These are phyloP conservation scores for Cystofilobasidium bisporidii DNA, from an alignment of 768 basidiomycete species.

Conservation along the genomic window DNA sequence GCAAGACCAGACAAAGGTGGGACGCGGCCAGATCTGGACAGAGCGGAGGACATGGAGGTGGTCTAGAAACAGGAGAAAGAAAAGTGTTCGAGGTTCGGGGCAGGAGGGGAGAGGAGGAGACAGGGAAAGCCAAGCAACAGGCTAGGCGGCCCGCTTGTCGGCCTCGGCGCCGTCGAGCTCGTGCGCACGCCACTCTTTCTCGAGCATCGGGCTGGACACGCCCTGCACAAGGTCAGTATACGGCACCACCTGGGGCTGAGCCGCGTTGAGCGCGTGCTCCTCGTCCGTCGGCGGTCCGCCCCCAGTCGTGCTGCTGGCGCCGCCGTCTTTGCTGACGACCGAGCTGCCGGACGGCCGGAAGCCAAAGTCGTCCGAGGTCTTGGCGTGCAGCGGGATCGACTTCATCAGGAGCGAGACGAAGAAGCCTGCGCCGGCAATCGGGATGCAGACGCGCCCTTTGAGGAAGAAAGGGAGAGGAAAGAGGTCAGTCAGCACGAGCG, in stretches of 20 bases:
- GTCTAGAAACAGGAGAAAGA: too few relatives aligned
- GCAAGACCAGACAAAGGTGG: too few relatives aligned
- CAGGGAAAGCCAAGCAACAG: too few relatives aligned
- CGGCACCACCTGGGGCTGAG: not conserved
- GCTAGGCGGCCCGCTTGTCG: too few relatives aligned
- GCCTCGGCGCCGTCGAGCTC: not conserved
- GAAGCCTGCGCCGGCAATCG: constrained; percentile 42
- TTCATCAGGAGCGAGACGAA: constrained; percentile 40
- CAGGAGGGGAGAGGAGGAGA: too few relatives aligned
- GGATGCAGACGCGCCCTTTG: constrained; percentile 42
- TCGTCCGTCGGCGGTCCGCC: not conserved
- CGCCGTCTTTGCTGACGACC: not conserved
- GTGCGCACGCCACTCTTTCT: not conserved
- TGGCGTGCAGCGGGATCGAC: constrained; percentile 38
- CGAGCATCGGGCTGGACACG: not conserved
- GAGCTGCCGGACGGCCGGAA: not conserved
- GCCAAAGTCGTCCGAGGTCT: constrained; percentile 39
- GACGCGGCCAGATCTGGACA: too few relatives aligned
- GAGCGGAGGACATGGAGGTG: too few relatives aligned
- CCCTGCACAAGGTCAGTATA: not conserved
- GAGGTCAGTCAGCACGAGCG: not conserved
- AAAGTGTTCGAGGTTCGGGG: too few relatives aligned
- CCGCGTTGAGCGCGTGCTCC: not conserved
- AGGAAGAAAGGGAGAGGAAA: not conserved
- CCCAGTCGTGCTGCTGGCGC: not conserved